phyloP scores from a whole-genome alignment of 73 alveolate genomes.

The Stentor coeruleus region DNA sequence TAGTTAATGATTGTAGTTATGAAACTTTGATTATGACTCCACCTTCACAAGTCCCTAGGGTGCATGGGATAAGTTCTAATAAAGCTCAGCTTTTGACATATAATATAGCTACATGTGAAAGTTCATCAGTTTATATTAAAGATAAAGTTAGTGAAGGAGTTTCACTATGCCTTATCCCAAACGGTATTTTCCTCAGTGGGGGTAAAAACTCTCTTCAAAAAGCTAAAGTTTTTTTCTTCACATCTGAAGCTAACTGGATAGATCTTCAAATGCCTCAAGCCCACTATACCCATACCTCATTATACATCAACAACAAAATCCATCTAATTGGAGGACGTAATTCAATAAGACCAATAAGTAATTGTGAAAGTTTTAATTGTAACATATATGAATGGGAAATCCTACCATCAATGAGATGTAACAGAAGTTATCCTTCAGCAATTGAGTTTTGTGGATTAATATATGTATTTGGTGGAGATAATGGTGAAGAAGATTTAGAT shows the following conservation, averaged over 20 bases:
- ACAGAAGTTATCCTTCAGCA: not conserved
- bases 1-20: not conserved
- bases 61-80: not conserved
- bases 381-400: not conserved
- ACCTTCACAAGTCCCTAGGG: not conserved
- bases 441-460: not conserved
- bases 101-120: not conserved
- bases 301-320: not conserved
- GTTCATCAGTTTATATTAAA: not conserved
- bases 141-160: slow-evolving; percentile 1
- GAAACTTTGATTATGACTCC: not conserved
- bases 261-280: not conserved
- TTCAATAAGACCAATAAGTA: not conserved
- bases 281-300: not conserved
- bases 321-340: not conserved
- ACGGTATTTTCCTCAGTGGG: not conserved
- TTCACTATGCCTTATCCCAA: not conserved
- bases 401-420: not conserved
- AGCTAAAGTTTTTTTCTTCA: not conserved
- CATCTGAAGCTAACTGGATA: not conserved
- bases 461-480: slow-evolving; percentile 4
- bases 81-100: not conserved
- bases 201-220: not conserved
- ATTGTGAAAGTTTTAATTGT: not conserved
- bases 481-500: not conserved